Percentiles rank a stretch among this genome's conserved stretches.
Conservation (phyloP, 2,329 filamentous ascomycete genomes). For the Monosporascus cannonballus region DNA sequence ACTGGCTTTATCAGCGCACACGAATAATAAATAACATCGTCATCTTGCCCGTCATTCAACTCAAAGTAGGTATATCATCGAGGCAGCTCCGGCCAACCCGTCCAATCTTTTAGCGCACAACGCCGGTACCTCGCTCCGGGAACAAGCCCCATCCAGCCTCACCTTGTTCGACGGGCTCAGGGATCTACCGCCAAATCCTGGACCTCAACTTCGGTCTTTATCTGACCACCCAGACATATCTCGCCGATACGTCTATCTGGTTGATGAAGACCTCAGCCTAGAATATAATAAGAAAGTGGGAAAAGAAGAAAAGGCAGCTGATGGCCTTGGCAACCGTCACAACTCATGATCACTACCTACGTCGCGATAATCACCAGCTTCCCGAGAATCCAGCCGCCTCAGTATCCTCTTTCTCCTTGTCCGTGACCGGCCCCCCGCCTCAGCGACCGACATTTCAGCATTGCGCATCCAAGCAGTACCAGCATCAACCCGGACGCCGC, state of each 20-base stretch:
- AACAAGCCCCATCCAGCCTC: too few relatives aligned
- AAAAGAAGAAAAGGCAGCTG: constrained; percentile 7
- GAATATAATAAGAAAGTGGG: not conserved
- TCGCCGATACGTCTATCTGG: not conserved
- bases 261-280: not conserved
- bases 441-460: constrained; percentile 2
- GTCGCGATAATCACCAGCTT: constrained; percentile 1
- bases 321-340: constrained; percentile 34
- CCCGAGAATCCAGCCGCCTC: not conserved
- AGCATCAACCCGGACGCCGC: constrained; percentile 19
- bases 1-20: too few relatives aligned
- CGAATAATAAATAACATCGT: too few relatives aligned
- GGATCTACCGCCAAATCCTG: too few relatives aligned
- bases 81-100: too few relatives aligned
- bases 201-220: not conserved
- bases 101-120: too few relatives aligned
- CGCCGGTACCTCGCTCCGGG: too few relatives aligned
- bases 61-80: too few relatives aligned
- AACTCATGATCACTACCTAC: constrained; percentile 17
- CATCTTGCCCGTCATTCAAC: too few relatives aligned
- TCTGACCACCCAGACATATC: not conserved
- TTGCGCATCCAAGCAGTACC: constrained; percentile 5
- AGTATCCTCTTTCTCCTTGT: constrained; percentile 7
- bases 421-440: constrained; percentile 1
- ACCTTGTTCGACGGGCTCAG: too few relatives aligned